Evolutionary conservation across 2,329 filamentous ascomycete species (phyloP).

Genomic region (Triangularia setosa): DNA sequence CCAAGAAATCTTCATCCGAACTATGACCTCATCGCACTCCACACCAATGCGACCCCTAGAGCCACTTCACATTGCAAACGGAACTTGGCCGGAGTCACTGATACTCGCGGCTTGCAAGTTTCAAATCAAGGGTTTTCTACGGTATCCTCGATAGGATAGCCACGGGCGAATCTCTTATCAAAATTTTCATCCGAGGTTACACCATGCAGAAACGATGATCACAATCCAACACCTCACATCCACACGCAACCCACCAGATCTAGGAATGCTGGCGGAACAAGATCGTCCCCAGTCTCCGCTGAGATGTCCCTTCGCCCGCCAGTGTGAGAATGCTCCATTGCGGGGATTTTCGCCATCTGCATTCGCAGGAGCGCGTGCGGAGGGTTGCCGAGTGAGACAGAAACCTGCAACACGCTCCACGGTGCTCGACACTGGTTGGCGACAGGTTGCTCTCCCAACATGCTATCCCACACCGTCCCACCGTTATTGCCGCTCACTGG

Average conservation of each 20-base stretch:
- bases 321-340: not conserved
- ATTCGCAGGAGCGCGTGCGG: not conserved
- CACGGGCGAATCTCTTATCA: not conserved
- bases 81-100: not conserved
- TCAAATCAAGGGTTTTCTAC: not conserved
- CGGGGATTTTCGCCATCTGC: not conserved
- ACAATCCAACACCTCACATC: not conserved
- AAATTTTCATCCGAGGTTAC: not conserved
- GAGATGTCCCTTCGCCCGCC: not conserved
- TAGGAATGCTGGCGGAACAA: not conserved
- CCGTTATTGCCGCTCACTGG: not conserved
- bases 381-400: not conserved
- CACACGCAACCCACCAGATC: not conserved
- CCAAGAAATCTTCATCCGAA: not conserved
- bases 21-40: not conserved
- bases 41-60: not conserved
- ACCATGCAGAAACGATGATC: not conserved
- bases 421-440: slow-evolving; percentile 8
- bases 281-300: not conserved
- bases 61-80: not conserved
- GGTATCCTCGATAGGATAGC: not conserved
- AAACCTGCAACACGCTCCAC: slow-evolving; percentile 2
- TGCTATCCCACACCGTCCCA: slow-evolving; percentile 12
- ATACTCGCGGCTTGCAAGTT: not conserved
- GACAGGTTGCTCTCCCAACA: not conserved